Evolutionary conservation across 805 yeast species (phyloP).

Genomic region (Lipomyces spencermartinsiae): DNA sequence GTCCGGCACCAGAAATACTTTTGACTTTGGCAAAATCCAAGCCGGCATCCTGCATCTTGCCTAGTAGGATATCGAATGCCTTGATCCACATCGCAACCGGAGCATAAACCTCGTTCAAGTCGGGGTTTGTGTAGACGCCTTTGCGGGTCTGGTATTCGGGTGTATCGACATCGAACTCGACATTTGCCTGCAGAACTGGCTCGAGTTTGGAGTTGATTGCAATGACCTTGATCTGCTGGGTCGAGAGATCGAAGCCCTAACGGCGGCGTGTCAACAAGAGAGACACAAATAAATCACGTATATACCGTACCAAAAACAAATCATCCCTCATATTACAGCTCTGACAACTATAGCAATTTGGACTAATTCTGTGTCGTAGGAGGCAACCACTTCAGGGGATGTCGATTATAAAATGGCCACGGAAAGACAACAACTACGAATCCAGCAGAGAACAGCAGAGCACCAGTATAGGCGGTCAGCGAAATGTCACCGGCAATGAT

Average conservation of each 20-base stretch:
- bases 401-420: constrained; percentile 60
- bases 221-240: constrained; percentile 84
- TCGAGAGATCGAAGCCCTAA: constrained; percentile 84
- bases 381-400: constrained; percentile 57
- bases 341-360: not conserved
- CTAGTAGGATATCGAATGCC: constrained; percentile 71
- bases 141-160: constrained; percentile 68
- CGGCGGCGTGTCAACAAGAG: not conserved
- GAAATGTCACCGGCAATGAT: constrained; percentile 54
- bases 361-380: constrained; percentile 32
- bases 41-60: constrained; percentile 50
- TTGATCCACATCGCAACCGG: constrained; percentile 93
- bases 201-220: constrained; percentile 62
- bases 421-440: constrained; percentile 59
- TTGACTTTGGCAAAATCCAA: constrained; percentile 66
- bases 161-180: constrained; percentile 74
- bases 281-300: constrained; percentile 3
- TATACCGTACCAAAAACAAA: constrained; percentile 17
- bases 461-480: constrained; percentile 51
- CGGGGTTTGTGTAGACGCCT: constrained; percentile 68
- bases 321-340: constrained; percentile 36
- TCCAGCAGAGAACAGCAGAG: constrained; percentile 47
- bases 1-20: constrained; percentile 85
- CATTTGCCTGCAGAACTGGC: constrained; percentile 62
- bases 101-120: constrained; percentile 67